These are phyloP conservation scores for Apiospora hydei DNA, from an alignment of 2,329 filamentous ascomycete genomes.

Conservation along the genomic window DNA sequence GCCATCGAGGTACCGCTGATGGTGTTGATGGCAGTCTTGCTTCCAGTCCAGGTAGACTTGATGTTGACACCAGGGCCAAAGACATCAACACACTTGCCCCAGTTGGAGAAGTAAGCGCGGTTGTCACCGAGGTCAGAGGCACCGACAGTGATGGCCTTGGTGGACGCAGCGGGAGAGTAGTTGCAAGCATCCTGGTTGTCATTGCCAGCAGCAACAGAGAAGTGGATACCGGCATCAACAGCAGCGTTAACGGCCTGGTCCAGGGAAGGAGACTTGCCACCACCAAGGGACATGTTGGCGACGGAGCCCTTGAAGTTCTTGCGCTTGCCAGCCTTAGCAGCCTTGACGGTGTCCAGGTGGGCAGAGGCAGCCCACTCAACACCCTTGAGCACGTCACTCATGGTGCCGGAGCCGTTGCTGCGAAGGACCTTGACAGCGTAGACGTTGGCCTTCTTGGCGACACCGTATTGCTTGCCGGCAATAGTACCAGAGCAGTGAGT, in stretches of 20 bases:
- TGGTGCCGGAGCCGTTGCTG: slow-evolving; percentile 96
- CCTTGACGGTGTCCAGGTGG: slow-evolving; percentile 78
- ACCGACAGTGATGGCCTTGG: slow-evolving; percentile 93
- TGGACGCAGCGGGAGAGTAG: slow-evolving; percentile 95
- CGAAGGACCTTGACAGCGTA: slow-evolving; percentile 98
- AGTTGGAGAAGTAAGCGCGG: slow-evolving; percentile 99
- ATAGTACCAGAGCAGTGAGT: slow-evolving; percentile 99
- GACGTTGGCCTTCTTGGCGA: slow-evolving; percentile 97
- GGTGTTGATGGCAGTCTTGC: slow-evolving; percentile 95
- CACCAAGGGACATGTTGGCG: slow-evolving; percentile 99
- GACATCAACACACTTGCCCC: slow-evolving; percentile 98
- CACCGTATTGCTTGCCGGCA: slow-evolving; percentile 98
- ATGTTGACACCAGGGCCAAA: slow-evolving; percentile 98
- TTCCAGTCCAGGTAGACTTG: slow-evolving; percentile 97
- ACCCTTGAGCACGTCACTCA: slow-evolving; percentile 98
- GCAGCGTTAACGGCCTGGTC: slow-evolving; percentile 94
- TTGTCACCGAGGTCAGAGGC: slow-evolving; percentile 92
- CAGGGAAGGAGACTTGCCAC: slow-evolving; percentile 92
- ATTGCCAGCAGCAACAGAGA: slow-evolving; percentile 97
- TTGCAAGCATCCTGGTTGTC: slow-evolving; percentile 99
- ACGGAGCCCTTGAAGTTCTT: slow-evolving; percentile 99
- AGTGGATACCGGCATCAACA: slow-evolving; percentile 91
- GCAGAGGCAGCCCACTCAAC: slow-evolving; percentile 90
- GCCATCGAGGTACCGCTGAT: slow-evolving; percentile 99
- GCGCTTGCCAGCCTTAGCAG: slow-evolving; percentile 85